Percentiles rank a stretch among this genome's conserved stretches.
Evolutionary conservation across 345 rosid genomes (phyloP).

Genomic region (Syzygium aromaticum): DNA sequence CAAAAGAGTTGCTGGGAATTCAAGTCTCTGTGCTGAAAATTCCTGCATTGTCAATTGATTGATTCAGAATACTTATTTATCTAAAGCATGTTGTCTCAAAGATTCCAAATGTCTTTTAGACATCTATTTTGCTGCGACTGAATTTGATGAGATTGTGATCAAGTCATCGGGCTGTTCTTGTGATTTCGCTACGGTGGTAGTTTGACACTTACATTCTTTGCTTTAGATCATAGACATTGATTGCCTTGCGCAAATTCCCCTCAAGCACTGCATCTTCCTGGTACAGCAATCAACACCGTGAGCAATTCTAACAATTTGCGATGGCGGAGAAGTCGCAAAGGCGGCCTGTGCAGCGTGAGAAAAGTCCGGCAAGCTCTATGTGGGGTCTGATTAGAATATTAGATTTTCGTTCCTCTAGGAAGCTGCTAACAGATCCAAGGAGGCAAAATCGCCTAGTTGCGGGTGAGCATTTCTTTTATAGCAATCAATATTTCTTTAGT

Average conservation of each 20-base stretch:
- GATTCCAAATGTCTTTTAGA: not conserved
- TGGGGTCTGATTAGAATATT: conserved; percentile 28
- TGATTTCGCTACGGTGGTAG: not conserved
- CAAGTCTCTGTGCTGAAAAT: not conserved
- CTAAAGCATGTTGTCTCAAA: not conserved
- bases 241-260: not conserved
- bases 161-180: not conserved
- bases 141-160: not conserved
- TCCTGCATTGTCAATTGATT: not conserved
- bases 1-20: not conserved
- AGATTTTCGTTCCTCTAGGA: conserved; percentile 24
- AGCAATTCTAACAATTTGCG: not conserved
- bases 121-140: not conserved
- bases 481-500: not conserved
- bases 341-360: conserved; percentile 6
- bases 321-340: conserved; percentile 5
- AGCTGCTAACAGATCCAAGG: conserved; percentile 21
- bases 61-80: not conserved
- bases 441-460: conserved; percentile 3
- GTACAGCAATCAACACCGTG: not conserved
- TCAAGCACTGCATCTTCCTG: not conserved
- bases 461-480: conserved; percentile 12
- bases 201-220: not conserved
- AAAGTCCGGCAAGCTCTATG: conserved; percentile 21
- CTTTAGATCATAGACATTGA: not conserved